Conservation (phyloP, 768 basidiomycete species). For the Pulveroboletus sp. region DNA sequence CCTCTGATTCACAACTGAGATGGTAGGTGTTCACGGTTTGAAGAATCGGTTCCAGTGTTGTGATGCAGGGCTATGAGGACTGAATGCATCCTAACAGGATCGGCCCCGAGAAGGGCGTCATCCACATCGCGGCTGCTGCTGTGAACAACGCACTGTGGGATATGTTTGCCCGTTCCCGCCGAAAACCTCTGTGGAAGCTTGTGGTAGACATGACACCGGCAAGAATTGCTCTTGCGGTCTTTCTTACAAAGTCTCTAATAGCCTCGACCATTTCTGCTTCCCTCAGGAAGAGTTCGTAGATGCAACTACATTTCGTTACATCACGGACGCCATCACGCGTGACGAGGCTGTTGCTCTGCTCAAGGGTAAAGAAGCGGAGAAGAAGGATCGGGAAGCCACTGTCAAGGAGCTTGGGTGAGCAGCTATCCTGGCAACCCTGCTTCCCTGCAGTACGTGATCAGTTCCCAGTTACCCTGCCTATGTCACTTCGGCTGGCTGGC, state of each 20-base stretch:
- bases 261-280: neutral
- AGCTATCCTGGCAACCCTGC: neutral
- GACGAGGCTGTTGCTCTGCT: slow-evolving; percentile 86
- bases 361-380: slow-evolving; percentile 68
- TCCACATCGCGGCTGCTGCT: slow-evolving; percentile 83
- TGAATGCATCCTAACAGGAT: slow-evolving; percentile 47
- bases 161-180: slow-evolving; percentile 73
- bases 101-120: slow-evolving; percentile 94
- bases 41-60: neutral
- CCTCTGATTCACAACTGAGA: slow-evolving; percentile 84
- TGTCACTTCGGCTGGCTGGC: slow-evolving; percentile 91
- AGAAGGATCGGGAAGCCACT: slow-evolving; percentile 71
- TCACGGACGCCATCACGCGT: slow-evolving; percentile 87
- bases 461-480: slow-evolving; percentile 79
- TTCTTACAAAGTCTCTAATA: neutral
- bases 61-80: neutral
- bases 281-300: slow-evolving; percentile 71
- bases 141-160: slow-evolving; percentile 96
- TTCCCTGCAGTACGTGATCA: neutral
- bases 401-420: slow-evolving; percentile 65
- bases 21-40: slow-evolving; percentile 46
- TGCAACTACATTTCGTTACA: slow-evolving; percentile 80
- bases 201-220: slow-evolving; percentile 86
- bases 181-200: slow-evolving; percentile 92
- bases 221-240: slow-evolving; percentile 5